phyloP scores from a whole-genome alignment of 257 asterid genomes.

The Pogostemon cablin region DNA sequence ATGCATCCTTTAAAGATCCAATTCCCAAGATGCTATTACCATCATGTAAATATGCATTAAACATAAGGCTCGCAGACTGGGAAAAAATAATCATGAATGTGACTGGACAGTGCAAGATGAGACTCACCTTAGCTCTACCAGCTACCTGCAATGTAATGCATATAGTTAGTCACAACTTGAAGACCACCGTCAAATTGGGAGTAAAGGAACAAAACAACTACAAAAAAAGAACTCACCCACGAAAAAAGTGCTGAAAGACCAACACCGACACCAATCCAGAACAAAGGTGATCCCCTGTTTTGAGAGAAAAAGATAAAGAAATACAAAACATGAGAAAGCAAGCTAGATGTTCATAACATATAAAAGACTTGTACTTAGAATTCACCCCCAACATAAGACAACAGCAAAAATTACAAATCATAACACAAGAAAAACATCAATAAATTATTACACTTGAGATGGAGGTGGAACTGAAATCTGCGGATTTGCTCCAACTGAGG shows the following conservation, averaged over 20 bases:
- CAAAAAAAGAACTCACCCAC: slow-evolving; percentile 58
- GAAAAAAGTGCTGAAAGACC: slow-evolving; percentile 89
- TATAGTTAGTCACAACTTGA: slow-evolving; percentile 29
- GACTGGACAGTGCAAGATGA: slow-evolving; percentile 28
- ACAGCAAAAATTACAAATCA: slow-evolving; percentile 23
- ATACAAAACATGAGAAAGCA: not conserved
- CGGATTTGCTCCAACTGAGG: slow-evolving; percentile 81
- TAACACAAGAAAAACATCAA: slow-evolving; percentile 8
- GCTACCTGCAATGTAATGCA: slow-evolving; percentile 64
- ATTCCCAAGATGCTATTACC: not conserved
- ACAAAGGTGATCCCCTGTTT: slow-evolving; percentile 87
- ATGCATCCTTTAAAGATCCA: not conserved
- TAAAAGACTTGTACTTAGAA: not conserved
- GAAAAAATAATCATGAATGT: slow-evolving; percentile 17
- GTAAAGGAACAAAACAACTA: slow-evolving; percentile 8
- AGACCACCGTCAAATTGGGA: slow-evolving; percentile 24
- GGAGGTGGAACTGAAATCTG: slow-evolving; percentile 68
- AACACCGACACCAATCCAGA: slow-evolving; percentile 98
- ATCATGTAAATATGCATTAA: not conserved
- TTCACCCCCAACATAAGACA: slow-evolving; percentile 15
- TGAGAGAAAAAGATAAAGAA: slow-evolving; percentile 23
- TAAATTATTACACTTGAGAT: slow-evolving; percentile 63
- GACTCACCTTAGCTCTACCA: slow-evolving; percentile 72
- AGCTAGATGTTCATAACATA: not conserved
- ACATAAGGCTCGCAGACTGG: not conserved